Conservation (phyloP, 768 basidiomycete genomes). For the Leccinum longicurvipes region DNA sequence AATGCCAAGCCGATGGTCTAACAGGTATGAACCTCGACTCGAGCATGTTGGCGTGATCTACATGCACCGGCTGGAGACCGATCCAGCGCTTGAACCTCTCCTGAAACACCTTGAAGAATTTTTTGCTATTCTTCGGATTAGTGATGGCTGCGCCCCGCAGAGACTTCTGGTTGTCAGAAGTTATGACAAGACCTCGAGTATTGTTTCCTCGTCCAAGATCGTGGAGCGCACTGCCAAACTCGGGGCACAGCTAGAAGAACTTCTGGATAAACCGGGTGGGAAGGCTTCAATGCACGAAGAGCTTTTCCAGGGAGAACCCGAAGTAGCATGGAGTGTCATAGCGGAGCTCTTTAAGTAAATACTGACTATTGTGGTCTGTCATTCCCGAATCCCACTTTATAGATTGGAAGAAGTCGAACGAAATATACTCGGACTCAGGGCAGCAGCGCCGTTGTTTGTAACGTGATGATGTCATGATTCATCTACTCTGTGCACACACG, state of each 20-base stretch:
- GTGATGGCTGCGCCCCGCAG: not conserved
- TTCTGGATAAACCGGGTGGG: not conserved
- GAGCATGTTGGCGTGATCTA: slow-evolving; percentile 13
- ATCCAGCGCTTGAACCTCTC: slow-evolving; percentile 7
- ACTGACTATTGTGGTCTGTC: not conserved
- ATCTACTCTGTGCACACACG: too few relatives aligned
- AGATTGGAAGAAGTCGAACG: not conserved
- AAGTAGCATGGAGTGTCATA: slow-evolving; percentile 12
- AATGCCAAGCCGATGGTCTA: not conserved
- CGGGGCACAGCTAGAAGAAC: not conserved
- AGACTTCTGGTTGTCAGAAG: slow-evolving; percentile 10
- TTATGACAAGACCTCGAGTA: slow-evolving; percentile 8
- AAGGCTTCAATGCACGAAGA: slow-evolving; percentile 1
- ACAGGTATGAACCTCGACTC: slow-evolving; percentile 4
- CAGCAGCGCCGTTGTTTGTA: too few relatives aligned
- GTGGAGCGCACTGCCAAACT: not conserved
- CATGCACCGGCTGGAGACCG: slow-evolving; percentile 17
- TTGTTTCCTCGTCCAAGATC: not conserved
- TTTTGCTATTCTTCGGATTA: not conserved
- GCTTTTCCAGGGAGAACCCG: slow-evolving; percentile 9
- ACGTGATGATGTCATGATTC: too few relatives aligned
- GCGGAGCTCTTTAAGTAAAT: slow-evolving; percentile 6
- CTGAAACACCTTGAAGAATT: slow-evolving; percentile 6
- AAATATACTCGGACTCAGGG: too few relatives aligned
- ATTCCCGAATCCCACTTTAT: not conserved